phyloP scores from a whole-genome alignment of 768 basidiomycete species.

The Bullera alba region DNA sequence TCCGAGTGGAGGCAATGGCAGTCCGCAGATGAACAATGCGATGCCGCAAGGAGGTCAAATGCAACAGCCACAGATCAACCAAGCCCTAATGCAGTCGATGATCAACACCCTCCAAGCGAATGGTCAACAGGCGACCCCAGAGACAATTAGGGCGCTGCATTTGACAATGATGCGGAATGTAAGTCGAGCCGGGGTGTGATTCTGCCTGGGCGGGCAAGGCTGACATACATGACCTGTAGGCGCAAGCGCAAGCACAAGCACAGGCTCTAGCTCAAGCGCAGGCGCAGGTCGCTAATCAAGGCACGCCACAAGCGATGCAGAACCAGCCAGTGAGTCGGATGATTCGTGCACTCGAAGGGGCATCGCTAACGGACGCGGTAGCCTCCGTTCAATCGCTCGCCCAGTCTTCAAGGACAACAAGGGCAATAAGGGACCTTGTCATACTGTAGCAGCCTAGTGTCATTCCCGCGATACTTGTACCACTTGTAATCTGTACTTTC shows the following conservation, averaged over 20 bases:
- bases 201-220: background rate
- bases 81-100: slow-evolving; percentile 21
- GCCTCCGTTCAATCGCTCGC: no score
- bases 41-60: background rate
- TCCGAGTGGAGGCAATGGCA: slow-evolving; percentile 11
- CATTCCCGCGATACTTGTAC: no score
- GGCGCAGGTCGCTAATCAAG: background rate
- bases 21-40: background rate
- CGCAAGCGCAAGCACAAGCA: slow-evolving; percentile 6
- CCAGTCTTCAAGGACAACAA: no score
- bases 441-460: no score
- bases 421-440: no score
- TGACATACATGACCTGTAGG: slow-evolving; percentile 5
- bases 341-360: no score
- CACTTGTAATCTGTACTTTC: no score
- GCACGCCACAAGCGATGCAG: background rate
- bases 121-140: slow-evolving; percentile 29
- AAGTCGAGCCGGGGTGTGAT: background rate
- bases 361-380: no score
- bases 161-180: slow-evolving; percentile 20
- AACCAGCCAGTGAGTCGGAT: no score
- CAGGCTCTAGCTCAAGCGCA: background rate
- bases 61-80: slow-evolving; percentile 2
- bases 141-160: slow-evolving; percentile 22
- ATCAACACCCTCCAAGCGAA: slow-evolving; percentile 14